Conservation (phyloP, 352 stramenopile genomes). For the Pythium insidiosum region DNA sequence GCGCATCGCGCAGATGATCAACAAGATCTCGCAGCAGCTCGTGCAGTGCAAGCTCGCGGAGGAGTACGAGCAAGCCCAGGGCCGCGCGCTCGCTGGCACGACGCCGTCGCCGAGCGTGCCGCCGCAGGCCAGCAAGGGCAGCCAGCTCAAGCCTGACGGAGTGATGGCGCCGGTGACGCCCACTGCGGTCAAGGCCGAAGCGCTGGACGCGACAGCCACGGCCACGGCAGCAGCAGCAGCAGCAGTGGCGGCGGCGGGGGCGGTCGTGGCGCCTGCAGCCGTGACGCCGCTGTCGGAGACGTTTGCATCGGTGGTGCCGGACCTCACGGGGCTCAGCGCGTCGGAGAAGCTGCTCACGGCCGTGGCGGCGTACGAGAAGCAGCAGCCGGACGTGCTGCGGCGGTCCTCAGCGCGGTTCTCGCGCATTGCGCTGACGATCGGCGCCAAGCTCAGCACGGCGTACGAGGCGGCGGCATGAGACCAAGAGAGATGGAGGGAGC, state of each 20-base stretch:
- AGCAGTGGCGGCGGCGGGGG: neutral
- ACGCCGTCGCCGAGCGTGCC: conserved; percentile 11
- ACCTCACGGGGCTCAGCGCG: conserved; percentile 61
- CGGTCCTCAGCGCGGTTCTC: conserved; percentile 49
- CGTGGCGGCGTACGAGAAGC: conserved; percentile 75
- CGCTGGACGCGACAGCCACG: neutral
- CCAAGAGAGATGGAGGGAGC: no score
- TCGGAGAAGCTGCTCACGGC: conserved; percentile 76
- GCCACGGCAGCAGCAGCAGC: neutral
- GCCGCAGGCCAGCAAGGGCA: conserved; percentile 14
- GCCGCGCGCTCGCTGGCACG: neutral
- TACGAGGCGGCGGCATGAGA: conserved; percentile 32
- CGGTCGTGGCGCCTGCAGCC: neutral
- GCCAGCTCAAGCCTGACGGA: no score
- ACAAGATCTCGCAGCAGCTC: conserved; percentile 81
- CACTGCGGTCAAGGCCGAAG: conserved; percentile 3
- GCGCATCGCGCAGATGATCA: conserved; percentile 73
- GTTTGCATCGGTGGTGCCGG: conserved; percentile 64
- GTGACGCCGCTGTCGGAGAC: conserved; percentile 32
- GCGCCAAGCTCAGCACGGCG: conserved; percentile 68
- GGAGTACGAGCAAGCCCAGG: conserved; percentile 62
- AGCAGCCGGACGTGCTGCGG: conserved; percentile 73
- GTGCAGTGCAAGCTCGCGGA: conserved; percentile 78
- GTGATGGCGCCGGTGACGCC: conserved; percentile 18
- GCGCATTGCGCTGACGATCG: conserved; percentile 63